A percentile compares a stretch with the other conserved stretches of the same genome.
These are phyloP conservation scores for Ochetophila trinervis DNA, from an alignment of 306 rosid genomes.

Conservation along the genomic window DNA sequence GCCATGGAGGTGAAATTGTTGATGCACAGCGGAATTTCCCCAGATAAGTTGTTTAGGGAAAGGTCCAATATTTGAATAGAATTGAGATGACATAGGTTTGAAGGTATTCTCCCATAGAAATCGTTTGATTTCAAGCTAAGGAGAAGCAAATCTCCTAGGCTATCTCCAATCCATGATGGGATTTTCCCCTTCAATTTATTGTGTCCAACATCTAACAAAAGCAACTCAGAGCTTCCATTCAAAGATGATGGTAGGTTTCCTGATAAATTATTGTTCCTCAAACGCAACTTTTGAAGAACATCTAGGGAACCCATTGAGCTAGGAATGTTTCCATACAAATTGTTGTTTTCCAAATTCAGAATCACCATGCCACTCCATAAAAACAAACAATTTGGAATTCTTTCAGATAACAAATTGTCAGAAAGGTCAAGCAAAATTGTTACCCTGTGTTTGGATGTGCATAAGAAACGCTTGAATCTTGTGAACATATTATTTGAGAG, in stretches of 20 bases:
- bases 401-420: neutral
- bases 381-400: neutral
- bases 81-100: neutral
- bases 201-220: conserved; percentile 7
- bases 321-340: neutral
- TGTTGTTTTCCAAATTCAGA: neutral
- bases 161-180: conserved; percentile 9
- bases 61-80: conserved; percentile 6
- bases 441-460: neutral
- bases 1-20: conserved; percentile 7
- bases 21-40: conserved; percentile 1
- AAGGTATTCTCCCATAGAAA: conserved; percentile 1
- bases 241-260: conserved; percentile 13
- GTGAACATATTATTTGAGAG: conserved; percentile 27
- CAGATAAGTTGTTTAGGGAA: neutral
- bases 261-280: neutral
- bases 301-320: neutral
- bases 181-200: neutral
- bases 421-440: neutral
- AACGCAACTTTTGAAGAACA: neutral
- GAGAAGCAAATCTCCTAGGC: neutral
- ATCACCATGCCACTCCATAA: neutral
- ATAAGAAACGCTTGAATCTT: neutral
- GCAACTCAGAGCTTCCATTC: neutral
- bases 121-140: conserved; percentile 2